Evolutionary conservation across 371 early-diverging fungal species (phyloP), one percentile per base, ranked within the genome.

Genomic region (Mucor saturninus): DNA sequence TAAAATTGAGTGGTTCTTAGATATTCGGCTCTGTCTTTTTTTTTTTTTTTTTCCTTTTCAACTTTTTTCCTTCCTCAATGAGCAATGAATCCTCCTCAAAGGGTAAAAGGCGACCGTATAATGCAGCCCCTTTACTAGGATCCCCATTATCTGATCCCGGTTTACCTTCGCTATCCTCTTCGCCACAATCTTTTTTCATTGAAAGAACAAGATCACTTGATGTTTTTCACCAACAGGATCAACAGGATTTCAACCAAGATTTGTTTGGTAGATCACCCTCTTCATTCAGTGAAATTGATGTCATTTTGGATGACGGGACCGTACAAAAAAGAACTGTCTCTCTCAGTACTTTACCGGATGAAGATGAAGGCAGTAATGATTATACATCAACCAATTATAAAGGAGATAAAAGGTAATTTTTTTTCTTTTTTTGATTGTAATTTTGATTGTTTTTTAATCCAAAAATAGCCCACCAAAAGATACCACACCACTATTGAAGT

Each of bases 221-320:
- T 39, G 21, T 42, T 10, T 13, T 54, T 10, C 45, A 48, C 2
- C 54, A 57, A 35, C 42, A 31, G 3, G 32, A 59, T 21, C n/a
- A 39, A 14, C n/a, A 14, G 31, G 39, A 46, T 15, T 37, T 21
- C 7, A 32, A 32, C 50, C 37, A 32, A 39, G 61, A 61, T 29
- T 50, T 13, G 4, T 35, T 59, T 10, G 53, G 6, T 4, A 40
- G 61, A 42, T 64, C 64, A 0, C 51, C 56, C 28, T 64, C 68
- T 5, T 38, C 5, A 6, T 26, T 59, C 13, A 68, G 60, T 39
- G 70, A 70, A 32, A 62, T 64, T 35, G 65, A 71, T 21, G 74
- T 74, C 13, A 65, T 74, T 29, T 43, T 71, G 13, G 74, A 74
- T 35, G 74, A 74, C 32, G 74, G 74, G 3, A 63, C 71, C 6